Base-by-base conservation (phyloP, 2,329 filamentous ascomycete genomes). In the Aureobasidium lini region DNA sequence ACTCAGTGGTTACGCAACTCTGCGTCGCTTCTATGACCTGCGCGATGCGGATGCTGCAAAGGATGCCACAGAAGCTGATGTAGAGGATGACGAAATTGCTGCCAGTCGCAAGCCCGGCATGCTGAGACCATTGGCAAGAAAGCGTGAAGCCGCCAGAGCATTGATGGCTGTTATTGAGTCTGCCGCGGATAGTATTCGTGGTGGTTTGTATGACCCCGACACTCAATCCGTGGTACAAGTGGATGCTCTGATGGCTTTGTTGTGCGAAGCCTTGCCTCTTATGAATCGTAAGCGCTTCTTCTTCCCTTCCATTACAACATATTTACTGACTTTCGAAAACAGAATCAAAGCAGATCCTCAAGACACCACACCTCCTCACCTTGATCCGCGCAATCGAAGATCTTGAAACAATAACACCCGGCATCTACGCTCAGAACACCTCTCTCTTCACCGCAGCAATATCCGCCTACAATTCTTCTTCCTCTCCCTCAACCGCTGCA, bases 1-100 rank as follows among this genome's bases (percentile, higher is more conserved):
- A 74, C 84, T 96, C 9, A 94, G 89, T 70, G 93, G 93, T 23
- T 97, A 97, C 68, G 93, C 92, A 23, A 95, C 91, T 0, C 79
- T 97, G 18, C 88, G 93, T 37, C 87, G 86, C 65, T 96, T 93
- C 76, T 97, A 95, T 72, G 87, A 92, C 63, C 81, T 92, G n/a
- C 84, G 93, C 50, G 93, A 97, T 68, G 82, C 84, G 66, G 78
- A 80, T n/a, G 63, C 79, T 8, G 49, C 56, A 13, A 60, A 59
- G 10, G 59, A 40, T 18, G 34, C 18, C 36, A 42, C 47, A 13
- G 58, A 46, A 32, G 48, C 32, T 9, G 49, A 60, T 34, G 58
- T 52, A 6, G 47, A 61, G 44, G n/a, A 36, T 28, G 37, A 42
- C 23, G 48, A 32, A 8, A 11, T 31, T 23, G 60, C 62, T 28